Evolutionary conservation across 768 basidiomycete species (phyloP).

Genomic region (Agrocybe praecox): DNA sequence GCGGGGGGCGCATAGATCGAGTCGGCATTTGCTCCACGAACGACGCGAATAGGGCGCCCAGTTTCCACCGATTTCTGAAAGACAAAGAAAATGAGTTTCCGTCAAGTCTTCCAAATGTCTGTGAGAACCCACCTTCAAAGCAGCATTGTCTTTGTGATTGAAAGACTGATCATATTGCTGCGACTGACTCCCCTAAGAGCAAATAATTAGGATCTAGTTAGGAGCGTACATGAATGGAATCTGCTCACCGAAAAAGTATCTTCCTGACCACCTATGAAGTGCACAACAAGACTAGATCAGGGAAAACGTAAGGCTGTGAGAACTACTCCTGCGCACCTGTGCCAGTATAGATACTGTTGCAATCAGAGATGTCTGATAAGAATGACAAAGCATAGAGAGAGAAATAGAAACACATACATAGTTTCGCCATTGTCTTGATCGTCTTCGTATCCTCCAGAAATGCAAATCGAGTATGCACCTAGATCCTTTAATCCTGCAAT

Average conservation of each 20-base stretch:
- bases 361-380: neutral
- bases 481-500: neutral
- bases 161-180: slow-evolving; percentile 37
- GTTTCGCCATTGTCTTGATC: slow-evolving; percentile 3
- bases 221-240: neutral
- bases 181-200: slow-evolving; percentile 16
- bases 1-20: slow-evolving; percentile 35
- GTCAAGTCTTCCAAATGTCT: neutral
- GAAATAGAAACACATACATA: neutral
- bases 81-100: neutral
- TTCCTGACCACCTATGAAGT: slow-evolving; percentile 2
- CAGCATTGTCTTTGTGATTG: slow-evolving; percentile 31
- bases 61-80: slow-evolving; percentile 32
- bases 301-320: neutral
- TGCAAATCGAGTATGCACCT: slow-evolving; percentile 7
- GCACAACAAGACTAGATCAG: neutral
- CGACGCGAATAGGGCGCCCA: slow-evolving; percentile 39
- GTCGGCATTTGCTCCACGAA: slow-evolving; percentile 32
- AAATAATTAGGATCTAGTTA: neutral
- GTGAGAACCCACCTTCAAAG: slow-evolving; percentile 26
- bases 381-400: neutral
- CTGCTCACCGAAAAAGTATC: neutral
- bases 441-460: slow-evolving; percentile 8
- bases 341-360: slow-evolving; percentile 9
- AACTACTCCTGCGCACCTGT: slow-evolving; percentile 3